A percentile compares a stretch with the other conserved stretches of the same genome.
These are phyloP conservation scores for Phylloporus arenicola DNA, from an alignment of 768 basidiomycete species.

Conservation along the genomic window DNA sequence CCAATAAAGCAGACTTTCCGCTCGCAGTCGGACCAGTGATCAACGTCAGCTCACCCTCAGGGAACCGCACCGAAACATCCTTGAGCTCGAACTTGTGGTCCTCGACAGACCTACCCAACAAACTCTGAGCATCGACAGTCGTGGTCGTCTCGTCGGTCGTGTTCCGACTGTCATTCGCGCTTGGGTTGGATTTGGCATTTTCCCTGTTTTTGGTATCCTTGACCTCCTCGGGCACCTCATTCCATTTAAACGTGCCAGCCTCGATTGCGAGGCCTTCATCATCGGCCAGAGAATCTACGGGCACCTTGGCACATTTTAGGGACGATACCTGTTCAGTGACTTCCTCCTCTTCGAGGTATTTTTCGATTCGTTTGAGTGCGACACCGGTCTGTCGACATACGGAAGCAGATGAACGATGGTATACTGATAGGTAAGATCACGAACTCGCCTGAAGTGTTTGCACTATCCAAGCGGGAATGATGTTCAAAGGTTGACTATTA, in stretches of 20 bases:
- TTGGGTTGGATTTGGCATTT: slow-evolving; percentile 3
- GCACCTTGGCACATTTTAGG: slow-evolving; percentile 37
- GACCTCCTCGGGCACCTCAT: slow-evolving; percentile 37
- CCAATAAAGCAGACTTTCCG: slow-evolving; percentile 46
- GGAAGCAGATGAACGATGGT: neutral
- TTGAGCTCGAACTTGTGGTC: slow-evolving; percentile 38
- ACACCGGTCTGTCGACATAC: slow-evolving; percentile 42
- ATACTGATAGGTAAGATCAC: neutral
- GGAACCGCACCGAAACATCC: slow-evolving; percentile 44
- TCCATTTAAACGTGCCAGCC: slow-evolving; percentile 54
- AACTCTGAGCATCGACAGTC: slow-evolving; percentile 12
- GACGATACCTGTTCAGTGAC: slow-evolving; percentile 56
- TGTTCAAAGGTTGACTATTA: slow-evolving; percentile 60
- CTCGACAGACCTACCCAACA: slow-evolving; percentile 13
- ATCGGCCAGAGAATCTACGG: slow-evolving; percentile 17
- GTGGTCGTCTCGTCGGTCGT: slow-evolving; percentile 8
- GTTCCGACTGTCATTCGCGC: neutral
- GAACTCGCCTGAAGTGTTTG: slow-evolving; percentile 55
- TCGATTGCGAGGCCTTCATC: slow-evolving; percentile 43
- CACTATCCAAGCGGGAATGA: slow-evolving; percentile 77
- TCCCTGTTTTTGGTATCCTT: slow-evolving; percentile 22
- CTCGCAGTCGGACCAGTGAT: slow-evolving; percentile 45
- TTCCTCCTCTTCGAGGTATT: slow-evolving; percentile 58
- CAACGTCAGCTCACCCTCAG: slow-evolving; percentile 41
- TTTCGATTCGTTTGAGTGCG: slow-evolving; percentile 54